phyloP scores from a whole-genome alignment of 2,329 filamentous ascomycete species.

The Rhynchosporium agropyri region DNA sequence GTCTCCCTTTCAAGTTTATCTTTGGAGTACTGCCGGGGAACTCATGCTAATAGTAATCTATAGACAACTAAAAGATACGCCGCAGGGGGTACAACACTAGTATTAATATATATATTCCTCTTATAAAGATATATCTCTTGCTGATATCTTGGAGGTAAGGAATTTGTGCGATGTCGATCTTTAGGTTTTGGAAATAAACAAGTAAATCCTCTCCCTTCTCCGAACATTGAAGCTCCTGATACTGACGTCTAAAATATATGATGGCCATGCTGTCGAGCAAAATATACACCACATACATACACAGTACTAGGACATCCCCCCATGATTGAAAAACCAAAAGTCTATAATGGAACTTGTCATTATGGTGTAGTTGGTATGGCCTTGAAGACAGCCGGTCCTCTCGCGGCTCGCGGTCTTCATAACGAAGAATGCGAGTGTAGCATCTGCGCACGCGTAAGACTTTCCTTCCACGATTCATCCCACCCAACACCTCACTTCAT shows the following conservation, averaged over 20 bases:
- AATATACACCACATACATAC: conserved; percentile 23
- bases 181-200: conserved; percentile 23
- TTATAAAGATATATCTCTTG: neutral
- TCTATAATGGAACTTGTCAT: conserved; percentile 36
- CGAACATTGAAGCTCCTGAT: neutral
- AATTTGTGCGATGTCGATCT: conserved; percentile 31
- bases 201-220: conserved; percentile 11
- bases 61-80: conserved; percentile 38
- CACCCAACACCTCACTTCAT: neutral
- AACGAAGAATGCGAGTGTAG: conserved; percentile 35
- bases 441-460: conserved; percentile 28
- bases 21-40: conserved; percentile 57
- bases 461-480: neutral
- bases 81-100: conserved; percentile 40
- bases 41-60: conserved; percentile 42
- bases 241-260: conserved; percentile 18
- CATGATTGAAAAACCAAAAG: conserved; percentile 28
- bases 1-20: neutral
- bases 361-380: conserved; percentile 35
- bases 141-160: conserved; percentile 23
- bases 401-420: conserved; percentile 13
- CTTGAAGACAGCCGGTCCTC: conserved; percentile 25
- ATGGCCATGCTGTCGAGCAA: conserved; percentile 29
- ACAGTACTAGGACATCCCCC: conserved; percentile 23
- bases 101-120: conserved; percentile 47